phyloP scores from a whole-genome alignment of 2,329 filamentous ascomycete species.

The Paecilomyces variotii region DNA sequence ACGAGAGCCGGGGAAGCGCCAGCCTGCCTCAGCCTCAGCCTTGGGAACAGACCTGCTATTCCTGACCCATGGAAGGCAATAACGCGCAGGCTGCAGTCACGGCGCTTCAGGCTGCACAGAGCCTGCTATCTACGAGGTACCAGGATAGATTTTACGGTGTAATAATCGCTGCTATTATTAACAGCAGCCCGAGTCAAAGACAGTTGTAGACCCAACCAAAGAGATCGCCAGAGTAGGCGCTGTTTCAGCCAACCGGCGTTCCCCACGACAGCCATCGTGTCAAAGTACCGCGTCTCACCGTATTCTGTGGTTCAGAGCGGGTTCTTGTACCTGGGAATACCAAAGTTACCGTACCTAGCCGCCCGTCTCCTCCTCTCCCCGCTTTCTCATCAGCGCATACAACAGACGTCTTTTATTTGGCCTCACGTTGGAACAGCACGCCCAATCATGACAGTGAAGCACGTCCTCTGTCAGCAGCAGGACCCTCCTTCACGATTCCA shows the following conservation, averaged over 20 bases:
- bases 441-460: background rate
- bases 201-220: background rate
- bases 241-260: background rate
- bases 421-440: background rate
- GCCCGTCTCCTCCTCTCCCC: constrained; percentile 4
- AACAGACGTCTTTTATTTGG: background rate
- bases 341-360: background rate
- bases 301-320: background rate
- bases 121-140: background rate
- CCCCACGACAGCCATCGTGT: background rate
- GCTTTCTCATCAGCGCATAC: background rate
- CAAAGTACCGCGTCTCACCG: background rate
- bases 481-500: background rate
- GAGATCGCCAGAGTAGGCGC: background rate
- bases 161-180: background rate
- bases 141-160: background rate
- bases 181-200: background rate
- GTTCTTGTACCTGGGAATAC: background rate
- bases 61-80: background rate
- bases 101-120: background rate
- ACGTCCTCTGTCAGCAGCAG: background rate
- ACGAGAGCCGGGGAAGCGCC: background rate
- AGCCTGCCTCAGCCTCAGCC: background rate
- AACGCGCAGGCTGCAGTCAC: background rate
- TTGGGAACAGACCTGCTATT: background rate